phyloP scores from a whole-genome alignment of 371 early-diverging fungal species.

The Capniomyces stellatus region DNA sequence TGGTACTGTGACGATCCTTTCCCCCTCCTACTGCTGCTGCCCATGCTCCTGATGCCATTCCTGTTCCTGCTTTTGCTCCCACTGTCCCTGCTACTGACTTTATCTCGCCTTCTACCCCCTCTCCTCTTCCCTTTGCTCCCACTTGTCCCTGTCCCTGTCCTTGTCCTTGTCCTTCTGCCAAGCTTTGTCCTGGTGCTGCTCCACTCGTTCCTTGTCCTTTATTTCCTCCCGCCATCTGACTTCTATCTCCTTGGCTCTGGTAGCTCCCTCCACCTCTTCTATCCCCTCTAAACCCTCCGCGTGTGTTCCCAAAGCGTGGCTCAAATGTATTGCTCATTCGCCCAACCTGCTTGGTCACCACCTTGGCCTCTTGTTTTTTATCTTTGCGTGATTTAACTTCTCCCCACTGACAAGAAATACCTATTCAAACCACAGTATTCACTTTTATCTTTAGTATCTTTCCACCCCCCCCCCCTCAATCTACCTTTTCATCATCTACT shows the following conservation, averaged over 20 bases:
- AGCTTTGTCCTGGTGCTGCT: too few relatives aligned
- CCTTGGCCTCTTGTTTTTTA: slow-evolving; percentile 21
- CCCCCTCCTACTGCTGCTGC: slow-evolving; percentile 18
- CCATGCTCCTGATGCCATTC: too few relatives aligned
- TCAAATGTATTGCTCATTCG: background rate
- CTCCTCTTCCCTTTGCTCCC: background rate
- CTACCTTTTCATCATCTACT: background rate
- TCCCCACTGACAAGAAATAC: slow-evolving; percentile 73
- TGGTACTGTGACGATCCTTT: slow-evolving; percentile 7
- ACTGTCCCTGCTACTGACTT: background rate
- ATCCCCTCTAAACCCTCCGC: too few relatives aligned
- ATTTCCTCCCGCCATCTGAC: too few relatives aligned
- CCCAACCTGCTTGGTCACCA: slow-evolving; percentile 4
- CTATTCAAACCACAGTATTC: slow-evolving; percentile 26
- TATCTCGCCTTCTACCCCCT: too few relatives aligned
- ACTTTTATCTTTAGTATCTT: too few relatives aligned
- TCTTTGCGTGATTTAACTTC: slow-evolving; percentile 73
- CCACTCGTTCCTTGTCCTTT: too few relatives aligned
- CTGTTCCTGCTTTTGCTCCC: background rate
- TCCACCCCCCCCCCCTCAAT: background rate
- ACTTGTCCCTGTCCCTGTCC: background rate
- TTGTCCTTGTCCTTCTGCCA: background rate
- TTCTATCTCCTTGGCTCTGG: too few relatives aligned
- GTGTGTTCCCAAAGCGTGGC: too few relatives aligned
- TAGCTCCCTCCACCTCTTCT: too few relatives aligned